phyloP scores from a whole-genome alignment of 2,329 filamentous ascomycete genomes.

The Cyclaneusma minus region DNA sequence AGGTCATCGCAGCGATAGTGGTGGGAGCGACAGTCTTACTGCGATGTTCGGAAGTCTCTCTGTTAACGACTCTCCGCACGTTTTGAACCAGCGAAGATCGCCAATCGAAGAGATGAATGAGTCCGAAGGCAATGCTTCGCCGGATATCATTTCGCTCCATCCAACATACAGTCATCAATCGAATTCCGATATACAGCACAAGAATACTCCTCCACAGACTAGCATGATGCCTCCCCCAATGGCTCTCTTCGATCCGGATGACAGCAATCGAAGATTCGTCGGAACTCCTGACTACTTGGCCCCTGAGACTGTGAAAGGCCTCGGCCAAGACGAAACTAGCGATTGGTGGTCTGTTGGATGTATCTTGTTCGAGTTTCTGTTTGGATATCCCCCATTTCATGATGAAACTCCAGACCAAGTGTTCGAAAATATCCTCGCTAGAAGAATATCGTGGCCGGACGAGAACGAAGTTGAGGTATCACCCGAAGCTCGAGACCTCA shows the following conservation, averaged over 20 bases:
- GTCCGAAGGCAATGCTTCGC: constrained; percentile 57
- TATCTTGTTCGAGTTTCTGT: constrained; percentile 92
- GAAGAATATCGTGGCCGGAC: constrained; percentile 85
- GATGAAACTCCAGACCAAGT: constrained; percentile 80
- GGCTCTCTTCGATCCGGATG: constrained; percentile 90
- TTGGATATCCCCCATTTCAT: constrained; percentile 87
- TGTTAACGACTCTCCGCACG: constrained; percentile 39
- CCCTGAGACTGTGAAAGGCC: constrained; percentile 89
- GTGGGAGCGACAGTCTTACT: constrained; percentile 71
- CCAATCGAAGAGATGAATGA: constrained; percentile 63
- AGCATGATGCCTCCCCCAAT: constrained; percentile 79
- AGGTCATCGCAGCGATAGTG: constrained; percentile 79
- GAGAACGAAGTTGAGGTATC: constrained; percentile 68
- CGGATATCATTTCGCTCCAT: constrained; percentile 58
- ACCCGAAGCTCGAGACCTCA: constrained; percentile 79
- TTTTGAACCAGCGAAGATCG: constrained; percentile 30
- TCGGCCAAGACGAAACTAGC: constrained; percentile 92
- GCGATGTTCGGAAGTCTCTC: constrained; percentile 72
- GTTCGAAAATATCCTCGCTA: constrained; percentile 87
- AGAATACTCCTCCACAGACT: constrained; percentile 44
- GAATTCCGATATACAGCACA: constrained; percentile 31
- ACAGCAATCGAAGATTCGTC: constrained; percentile 84
- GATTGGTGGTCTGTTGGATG: constrained; percentile 99
- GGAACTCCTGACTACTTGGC: constrained; percentile 95
- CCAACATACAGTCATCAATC: constrained; percentile 24